Evolutionary conservation across 352 stramenopile species (phyloP), one percentile per base, ranked within the genome.

Genomic region (Phytophthora meadii): DNA sequence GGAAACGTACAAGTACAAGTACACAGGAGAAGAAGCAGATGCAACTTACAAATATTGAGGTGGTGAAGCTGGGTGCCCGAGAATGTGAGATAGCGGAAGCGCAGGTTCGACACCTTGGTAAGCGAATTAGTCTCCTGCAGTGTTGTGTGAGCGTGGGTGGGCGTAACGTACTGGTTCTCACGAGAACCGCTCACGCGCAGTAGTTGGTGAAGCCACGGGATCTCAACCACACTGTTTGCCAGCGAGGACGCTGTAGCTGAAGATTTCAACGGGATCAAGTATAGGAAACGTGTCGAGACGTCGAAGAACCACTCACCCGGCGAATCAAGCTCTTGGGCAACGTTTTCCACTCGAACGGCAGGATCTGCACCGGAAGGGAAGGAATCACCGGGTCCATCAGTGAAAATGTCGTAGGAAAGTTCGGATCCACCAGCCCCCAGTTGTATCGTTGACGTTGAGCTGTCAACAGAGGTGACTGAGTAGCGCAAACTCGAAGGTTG

Each of bases 291-390:
- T 27, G 66, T 87, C 1, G 68, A 34, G 1, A 68, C 47, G 25
- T 93, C 78, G 37, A 89, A 93, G 45, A 80, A 93, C 82, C 82
- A 90, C 50, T 90, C 82, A 17, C 79, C 80, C 0, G 79, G 79
- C 5, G 72, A 72, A 69, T 92, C 75, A 8, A 92, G 60, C 59
- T 91, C 85, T 51, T 87, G 60, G 0, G 88, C 45, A 3, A 89
- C 51, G 48, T 93, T 93, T 46, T 91, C 85, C 14, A 90, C 70
- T 11, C 83, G 85, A 53, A 91, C 83, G 1, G 48, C 62, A 17
- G 41, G 53, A n/a, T 65, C 36, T 49, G 63, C 17, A 28, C 24
- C 58, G 15, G 30, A 25, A 41, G 9, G 24, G 12, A 52, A 61
- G 1, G 40, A 41, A 47, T 55, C 41, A 44, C 63, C 25, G 37